Conservation (phyloP, 768 basidiomycete genomes). For the Tylopilus subfusipes region DNA sequence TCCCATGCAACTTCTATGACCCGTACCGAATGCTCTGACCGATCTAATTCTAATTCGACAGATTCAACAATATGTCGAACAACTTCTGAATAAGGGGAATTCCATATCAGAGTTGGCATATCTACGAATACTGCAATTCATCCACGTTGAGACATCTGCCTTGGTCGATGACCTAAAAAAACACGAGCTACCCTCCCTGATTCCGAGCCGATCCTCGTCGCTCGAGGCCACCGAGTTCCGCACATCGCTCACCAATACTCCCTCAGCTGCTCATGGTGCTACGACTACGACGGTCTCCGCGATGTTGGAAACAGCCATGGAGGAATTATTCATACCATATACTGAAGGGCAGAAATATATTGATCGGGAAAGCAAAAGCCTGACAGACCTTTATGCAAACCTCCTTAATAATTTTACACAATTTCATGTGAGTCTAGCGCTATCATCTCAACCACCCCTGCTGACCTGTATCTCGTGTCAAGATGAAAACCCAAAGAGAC, state of each 20-base stretch:
- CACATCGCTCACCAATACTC: constrained; percentile 43
- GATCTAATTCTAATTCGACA: constrained; percentile 29
- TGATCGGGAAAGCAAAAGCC: constrained; percentile 83
- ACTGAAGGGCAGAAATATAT: constrained; percentile 89
- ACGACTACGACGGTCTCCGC: constrained; percentile 54
- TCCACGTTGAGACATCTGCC: constrained; percentile 71
- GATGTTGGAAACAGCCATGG: constrained; percentile 95
- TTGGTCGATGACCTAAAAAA: constrained; percentile 90
- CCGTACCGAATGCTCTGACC: neutral
- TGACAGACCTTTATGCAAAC: constrained; percentile 73
- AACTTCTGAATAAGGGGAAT: constrained; percentile 70
- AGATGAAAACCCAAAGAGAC: constrained; percentile 58
- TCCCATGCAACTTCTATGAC: neutral
- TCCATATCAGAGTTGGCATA: constrained; percentile 85
- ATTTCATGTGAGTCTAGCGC: constrained; percentile 65
- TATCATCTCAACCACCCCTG: neutral
- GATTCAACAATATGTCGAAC: constrained; percentile 97
- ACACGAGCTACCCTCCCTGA: constrained; percentile 76
- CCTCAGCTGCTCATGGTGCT: constrained; percentile 41
- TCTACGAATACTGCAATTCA: constrained; percentile 84
- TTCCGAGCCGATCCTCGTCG: constrained; percentile 54
- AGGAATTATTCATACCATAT: constrained; percentile 93
- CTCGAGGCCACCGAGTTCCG: constrained; percentile 62
- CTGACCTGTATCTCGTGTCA: constrained; percentile 5
- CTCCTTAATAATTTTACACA: constrained; percentile 74